These are phyloP conservation scores for Ceratocystis cacaofunesta DNA, from an alignment of 2,329 filamentous ascomycete species.

Conservation along the genomic window DNA sequence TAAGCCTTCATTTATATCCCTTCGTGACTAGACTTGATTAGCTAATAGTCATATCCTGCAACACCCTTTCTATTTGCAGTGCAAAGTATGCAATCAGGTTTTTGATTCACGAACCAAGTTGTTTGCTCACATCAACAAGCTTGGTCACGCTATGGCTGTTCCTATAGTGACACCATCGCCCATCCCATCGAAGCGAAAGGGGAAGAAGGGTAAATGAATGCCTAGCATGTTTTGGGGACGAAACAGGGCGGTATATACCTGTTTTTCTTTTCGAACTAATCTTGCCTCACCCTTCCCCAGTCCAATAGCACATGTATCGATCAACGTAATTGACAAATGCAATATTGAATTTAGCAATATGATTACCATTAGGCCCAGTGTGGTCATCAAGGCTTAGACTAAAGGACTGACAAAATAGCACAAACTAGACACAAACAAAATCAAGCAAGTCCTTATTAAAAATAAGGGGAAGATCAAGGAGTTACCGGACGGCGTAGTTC, in stretches of 20 bases:
- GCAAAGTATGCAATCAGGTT: slow-evolving; percentile 27
- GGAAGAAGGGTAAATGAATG: slow-evolving; percentile 5
- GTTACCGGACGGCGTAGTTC: neutral
- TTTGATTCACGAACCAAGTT: slow-evolving; percentile 53
- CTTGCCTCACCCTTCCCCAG: neutral
- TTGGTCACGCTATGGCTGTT: slow-evolving; percentile 45
- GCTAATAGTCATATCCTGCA: neutral
- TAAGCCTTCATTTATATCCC: slow-evolving; percentile 22
- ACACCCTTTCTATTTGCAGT: slow-evolving; percentile 3
- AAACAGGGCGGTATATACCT: neutral
- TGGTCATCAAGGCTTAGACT: too few relatives aligned
- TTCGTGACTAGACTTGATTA: neutral
- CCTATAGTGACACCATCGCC: neutral
- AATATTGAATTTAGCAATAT: too few relatives aligned
- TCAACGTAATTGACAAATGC: too few relatives aligned
- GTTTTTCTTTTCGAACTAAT: too few relatives aligned
- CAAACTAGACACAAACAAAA: too few relatives aligned
- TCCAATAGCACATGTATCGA: neutral
- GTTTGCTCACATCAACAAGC: slow-evolving; percentile 56
- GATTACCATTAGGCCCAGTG: too few relatives aligned
- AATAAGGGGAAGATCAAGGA: too few relatives aligned
- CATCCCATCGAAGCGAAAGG: slow-evolving; percentile 6
- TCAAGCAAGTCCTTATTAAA: too few relatives aligned
- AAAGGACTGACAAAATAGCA: too few relatives aligned
- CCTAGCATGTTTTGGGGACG: neutral